Conservation (phyloP, 2,329 filamentous ascomycete genomes). For the Tricladium varicosporioides region DNA sequence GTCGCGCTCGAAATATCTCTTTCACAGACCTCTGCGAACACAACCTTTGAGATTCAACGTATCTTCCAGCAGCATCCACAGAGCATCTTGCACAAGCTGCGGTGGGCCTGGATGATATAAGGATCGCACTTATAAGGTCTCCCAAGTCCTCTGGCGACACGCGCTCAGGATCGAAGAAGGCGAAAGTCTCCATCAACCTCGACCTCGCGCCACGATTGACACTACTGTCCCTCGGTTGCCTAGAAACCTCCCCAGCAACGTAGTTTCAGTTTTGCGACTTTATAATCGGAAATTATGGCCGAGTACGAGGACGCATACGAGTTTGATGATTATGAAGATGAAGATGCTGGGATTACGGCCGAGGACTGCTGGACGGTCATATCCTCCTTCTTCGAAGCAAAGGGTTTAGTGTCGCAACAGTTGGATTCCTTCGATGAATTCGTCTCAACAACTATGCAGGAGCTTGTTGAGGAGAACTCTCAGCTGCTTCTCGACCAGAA, state of each 20-base stretch:
- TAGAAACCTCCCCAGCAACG: too few relatives aligned
- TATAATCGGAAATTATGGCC: constrained; percentile 29
- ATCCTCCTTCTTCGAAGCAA: constrained; percentile 92
- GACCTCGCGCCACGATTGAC: constrained; percentile 14
- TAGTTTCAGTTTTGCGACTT: background rate
- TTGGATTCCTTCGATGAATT: constrained; percentile 99
- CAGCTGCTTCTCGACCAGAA: constrained; percentile 92
- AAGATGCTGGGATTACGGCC: constrained; percentile 75
- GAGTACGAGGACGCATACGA: constrained; percentile 56
- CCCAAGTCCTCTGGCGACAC: constrained; percentile 15
- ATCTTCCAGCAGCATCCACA: background rate
- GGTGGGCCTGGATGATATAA: constrained; percentile 17
- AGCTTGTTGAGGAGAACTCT: constrained; percentile 89
- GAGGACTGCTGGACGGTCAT: constrained; percentile 99
- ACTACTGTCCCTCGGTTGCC: background rate
- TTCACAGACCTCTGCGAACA: background rate
- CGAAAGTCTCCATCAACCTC: constrained; percentile 14
- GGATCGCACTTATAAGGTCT: constrained; percentile 16
- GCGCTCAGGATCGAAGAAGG: constrained; percentile 13
- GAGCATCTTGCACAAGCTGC: background rate
- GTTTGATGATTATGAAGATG: constrained; percentile 66
- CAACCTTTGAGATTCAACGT: background rate
- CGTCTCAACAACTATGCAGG: constrained; percentile 88
- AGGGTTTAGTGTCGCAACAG: constrained; percentile 95
- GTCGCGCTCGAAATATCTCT: constrained; percentile 4